Evolutionary conservation across 352 stramenopile genomes (phyloP).

Genomic region (Pythium volutum): DNA sequence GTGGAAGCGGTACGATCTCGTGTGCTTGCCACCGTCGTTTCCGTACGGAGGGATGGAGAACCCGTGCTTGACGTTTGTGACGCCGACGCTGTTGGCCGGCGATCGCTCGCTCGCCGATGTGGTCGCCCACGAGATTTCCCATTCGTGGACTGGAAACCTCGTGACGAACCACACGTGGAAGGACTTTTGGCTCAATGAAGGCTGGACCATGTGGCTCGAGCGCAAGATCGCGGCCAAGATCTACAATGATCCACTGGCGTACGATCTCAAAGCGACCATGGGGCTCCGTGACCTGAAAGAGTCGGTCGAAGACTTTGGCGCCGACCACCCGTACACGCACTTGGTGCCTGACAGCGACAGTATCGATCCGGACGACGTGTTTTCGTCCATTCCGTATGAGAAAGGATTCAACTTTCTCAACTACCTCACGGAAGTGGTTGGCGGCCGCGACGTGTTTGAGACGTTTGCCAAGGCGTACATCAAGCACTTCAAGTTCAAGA

Average conservation of each 20-base stretch:
- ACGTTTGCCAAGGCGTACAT: slow-evolving; percentile 88
- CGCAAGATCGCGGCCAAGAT: slow-evolving; percentile 56
- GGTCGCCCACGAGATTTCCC: slow-evolving; percentile 88
- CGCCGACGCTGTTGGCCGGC: slow-evolving; percentile 93
- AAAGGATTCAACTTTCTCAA: slow-evolving; percentile 68
- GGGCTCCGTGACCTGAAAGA: slow-evolving; percentile 22
- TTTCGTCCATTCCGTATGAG: slow-evolving; percentile 69
- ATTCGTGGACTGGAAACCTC: slow-evolving; percentile 21
- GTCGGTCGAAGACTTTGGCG: slow-evolving; percentile 31
- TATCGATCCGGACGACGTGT: slow-evolving; percentile 91
- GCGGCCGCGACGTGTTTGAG: slow-evolving; percentile 32
- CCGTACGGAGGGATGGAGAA: slow-evolving; percentile 99
- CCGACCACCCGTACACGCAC: slow-evolving; percentile 48
- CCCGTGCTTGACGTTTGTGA: slow-evolving; percentile 95
- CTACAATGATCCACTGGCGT: slow-evolving; percentile 16
- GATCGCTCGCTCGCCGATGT: slow-evolving; percentile 95
- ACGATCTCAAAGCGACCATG: slow-evolving; percentile 24
- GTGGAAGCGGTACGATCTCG: slow-evolving; percentile 93
- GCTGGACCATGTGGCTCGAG: slow-evolving; percentile 97
- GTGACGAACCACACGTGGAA: slow-evolving; percentile 93
- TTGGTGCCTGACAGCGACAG: slow-evolving; percentile 75
- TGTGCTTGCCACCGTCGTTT: slow-evolving; percentile 92
- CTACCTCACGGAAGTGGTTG: slow-evolving; percentile 34
- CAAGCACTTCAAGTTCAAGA: slow-evolving; percentile 68
- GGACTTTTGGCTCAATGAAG: slow-evolving; percentile 99